These are phyloP conservation scores for Limonium bicolor DNA, from an alignment of 148 eudicot species.

Conservation along the genomic window DNA sequence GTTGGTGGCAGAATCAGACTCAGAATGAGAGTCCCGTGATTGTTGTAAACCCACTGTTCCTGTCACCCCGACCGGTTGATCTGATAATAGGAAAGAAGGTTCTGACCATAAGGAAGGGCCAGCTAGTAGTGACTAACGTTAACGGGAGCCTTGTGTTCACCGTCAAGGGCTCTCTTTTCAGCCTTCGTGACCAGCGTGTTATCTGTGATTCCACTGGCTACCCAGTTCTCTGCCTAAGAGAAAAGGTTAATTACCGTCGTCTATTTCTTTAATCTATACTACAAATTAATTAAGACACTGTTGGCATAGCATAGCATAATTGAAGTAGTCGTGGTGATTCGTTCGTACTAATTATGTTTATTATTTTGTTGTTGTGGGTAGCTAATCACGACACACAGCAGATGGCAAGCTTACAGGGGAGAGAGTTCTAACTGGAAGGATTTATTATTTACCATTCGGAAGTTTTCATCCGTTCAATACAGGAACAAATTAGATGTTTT, in stretches of 20 bases:
- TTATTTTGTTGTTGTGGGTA: background rate
- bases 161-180: background rate
- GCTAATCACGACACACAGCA: conserved; percentile 9
- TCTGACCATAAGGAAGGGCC: background rate
- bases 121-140: background rate
- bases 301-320: too few species aligned
- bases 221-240: background rate
- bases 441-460: conserved; percentile 12
- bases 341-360: background rate
- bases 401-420: conserved; percentile 26
- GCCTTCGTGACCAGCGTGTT: background rate
- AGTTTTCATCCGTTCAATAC: conserved; percentile 10
- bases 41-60: background rate
- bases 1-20: too few species aligned
- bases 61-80: background rate
- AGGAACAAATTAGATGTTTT: conserved; percentile 14
- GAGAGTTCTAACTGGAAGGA: conserved; percentile 14
- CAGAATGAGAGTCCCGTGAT: background rate
- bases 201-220: background rate
- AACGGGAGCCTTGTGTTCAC: background rate
- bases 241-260: too few species aligned
- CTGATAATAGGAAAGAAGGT: background rate
- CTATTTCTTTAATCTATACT: too few species aligned
- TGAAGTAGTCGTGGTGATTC: too few species aligned
- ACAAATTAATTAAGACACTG: too few species aligned